These are phyloP conservation scores for Mycena rosella DNA, from an alignment of 768 basidiomycete genomes.

Conservation along the genomic window DNA sequence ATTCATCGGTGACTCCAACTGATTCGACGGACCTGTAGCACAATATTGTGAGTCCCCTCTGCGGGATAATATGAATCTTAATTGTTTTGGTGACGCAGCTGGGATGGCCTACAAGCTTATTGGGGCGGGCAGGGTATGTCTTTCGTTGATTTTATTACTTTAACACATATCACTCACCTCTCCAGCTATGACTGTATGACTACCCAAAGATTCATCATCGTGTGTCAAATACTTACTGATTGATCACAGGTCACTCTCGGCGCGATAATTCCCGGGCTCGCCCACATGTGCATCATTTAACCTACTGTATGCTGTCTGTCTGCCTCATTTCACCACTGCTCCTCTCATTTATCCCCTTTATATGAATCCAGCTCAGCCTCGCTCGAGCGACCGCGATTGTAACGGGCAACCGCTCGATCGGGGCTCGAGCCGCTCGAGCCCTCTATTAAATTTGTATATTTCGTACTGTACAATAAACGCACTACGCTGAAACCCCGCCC, in stretches of 20 bases:
- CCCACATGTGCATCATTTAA: slow-evolving; percentile 31
- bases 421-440: too few species aligned
- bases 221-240: slow-evolving; percentile 12
- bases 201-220: slow-evolving; percentile 14
- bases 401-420: too few species aligned
- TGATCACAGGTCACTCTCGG: slow-evolving; percentile 31
- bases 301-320: slow-evolving; percentile 11
- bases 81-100: slow-evolving; percentile 22
- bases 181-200: slow-evolving; percentile 33
- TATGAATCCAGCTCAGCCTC: too few species aligned
- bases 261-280: slow-evolving; percentile 35
- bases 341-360: not conserved
- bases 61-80: slow-evolving; percentile 21
- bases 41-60: slow-evolving; percentile 23
- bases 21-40: slow-evolving; percentile 20
- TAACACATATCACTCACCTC: not conserved
- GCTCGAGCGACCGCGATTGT: too few species aligned
- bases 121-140: slow-evolving; percentile 39
- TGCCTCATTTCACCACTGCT: slow-evolving; percentile 10
- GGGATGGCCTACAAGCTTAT: slow-evolving; percentile 40
- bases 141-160: slow-evolving; percentile 9
- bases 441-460: too few species aligned
- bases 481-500: too few species aligned
- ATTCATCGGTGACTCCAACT: slow-evolving; percentile 21
- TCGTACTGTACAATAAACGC: too few species aligned